phyloP scores from a whole-genome alignment of 2,329 filamentous ascomycete species.

The Myriangium duriaei region DNA sequence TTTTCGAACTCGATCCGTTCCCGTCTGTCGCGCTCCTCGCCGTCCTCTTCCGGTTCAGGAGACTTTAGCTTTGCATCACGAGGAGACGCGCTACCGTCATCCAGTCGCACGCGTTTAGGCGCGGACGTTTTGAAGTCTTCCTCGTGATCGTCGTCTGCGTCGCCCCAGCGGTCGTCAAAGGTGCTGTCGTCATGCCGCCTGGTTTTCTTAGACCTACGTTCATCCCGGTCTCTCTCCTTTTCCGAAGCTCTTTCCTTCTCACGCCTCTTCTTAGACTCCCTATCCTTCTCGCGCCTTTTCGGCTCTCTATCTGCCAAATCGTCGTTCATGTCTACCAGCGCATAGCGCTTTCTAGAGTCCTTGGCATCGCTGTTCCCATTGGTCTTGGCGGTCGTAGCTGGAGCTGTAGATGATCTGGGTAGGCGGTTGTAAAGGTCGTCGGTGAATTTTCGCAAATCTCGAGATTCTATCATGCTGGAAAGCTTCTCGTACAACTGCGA shows the following conservation, averaged over 20 bases:
- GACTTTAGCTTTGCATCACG: constrained; percentile 13
- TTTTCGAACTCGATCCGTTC: constrained; percentile 74
- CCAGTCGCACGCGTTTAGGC: constrained; percentile 57
- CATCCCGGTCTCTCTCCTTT: constrained; percentile 9
- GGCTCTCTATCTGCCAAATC: constrained; percentile 22
- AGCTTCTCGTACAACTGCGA: constrained; percentile 39
- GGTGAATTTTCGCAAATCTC: constrained; percentile 36
- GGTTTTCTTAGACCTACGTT: constrained; percentile 31
- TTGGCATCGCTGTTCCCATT: constrained; percentile 17
- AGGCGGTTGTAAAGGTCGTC: constrained; percentile 32
- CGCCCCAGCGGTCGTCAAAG: constrained; percentile 70
- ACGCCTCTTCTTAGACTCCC: constrained; percentile 21
- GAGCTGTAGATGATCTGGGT: constrained; percentile 14
- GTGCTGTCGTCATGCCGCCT: constrained; percentile 40
- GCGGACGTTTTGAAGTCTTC: constrained; percentile 56
- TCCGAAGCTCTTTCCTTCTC: constrained; percentile 26
- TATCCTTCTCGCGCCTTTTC: constrained; percentile 21
- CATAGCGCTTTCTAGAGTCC: constrained; percentile 37
- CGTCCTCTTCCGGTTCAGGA: constrained; percentile 22
- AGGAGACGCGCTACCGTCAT: constrained; percentile 36
- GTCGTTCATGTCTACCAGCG: constrained; percentile 42
- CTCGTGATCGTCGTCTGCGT: constrained; percentile 42
- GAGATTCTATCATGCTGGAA: constrained; percentile 39
- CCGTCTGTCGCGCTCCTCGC: constrained; percentile 49
- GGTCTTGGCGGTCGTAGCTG: constrained; percentile 12